Conservation (phyloP, 2,329 filamentous ascomycete species). For the Fusarium torulosum region DNA sequence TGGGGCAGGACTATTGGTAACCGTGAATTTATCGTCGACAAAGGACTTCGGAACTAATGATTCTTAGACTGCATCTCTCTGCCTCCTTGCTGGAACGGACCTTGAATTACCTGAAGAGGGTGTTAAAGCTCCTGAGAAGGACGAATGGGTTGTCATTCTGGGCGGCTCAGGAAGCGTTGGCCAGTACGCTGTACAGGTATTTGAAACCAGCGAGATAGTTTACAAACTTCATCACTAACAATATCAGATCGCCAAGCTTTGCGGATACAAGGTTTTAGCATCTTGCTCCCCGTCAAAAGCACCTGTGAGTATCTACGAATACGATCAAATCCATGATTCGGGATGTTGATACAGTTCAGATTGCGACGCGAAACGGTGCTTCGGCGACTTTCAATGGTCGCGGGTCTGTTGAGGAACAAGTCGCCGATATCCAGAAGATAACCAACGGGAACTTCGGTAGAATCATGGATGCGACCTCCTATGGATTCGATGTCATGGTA, state of each 20-base stretch:
- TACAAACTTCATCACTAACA: background rate
- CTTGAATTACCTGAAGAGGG: conserved; percentile 43
- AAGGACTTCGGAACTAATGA: background rate
- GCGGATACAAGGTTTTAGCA: conserved; percentile 55
- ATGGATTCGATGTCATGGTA: conserved; percentile 48
- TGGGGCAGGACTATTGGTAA: conserved; percentile 48
- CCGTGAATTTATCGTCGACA: too few species aligned
- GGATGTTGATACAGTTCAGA: conserved; percentile 25
- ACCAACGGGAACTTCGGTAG: conserved; percentile 52
- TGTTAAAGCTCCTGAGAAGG: conserved; percentile 24
- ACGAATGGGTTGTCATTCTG: conserved; percentile 55
- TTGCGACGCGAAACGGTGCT: conserved; percentile 49
- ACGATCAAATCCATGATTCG: background rate
- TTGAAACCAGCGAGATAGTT: rapidly evolving
- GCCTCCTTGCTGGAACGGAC: conserved; percentile 49
- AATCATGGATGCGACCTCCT: conserved; percentile 52
- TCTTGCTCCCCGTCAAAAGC: conserved; percentile 52
- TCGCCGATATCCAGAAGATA: conserved; percentile 49
- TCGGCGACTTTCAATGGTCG: conserved; percentile 52
- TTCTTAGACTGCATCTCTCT: conserved; percentile 51
- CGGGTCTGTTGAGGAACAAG: conserved; percentile 47
- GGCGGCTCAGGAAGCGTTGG: conserved; percentile 54
- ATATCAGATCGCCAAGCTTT: conserved; percentile 50
- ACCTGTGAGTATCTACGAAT: conserved; percentile 30
- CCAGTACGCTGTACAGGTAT: conserved; percentile 51